These are phyloP conservation scores for Penicillium sp. DNA, from an alignment of 2,329 filamentous ascomycete species.

Conservation along the genomic window DNA sequence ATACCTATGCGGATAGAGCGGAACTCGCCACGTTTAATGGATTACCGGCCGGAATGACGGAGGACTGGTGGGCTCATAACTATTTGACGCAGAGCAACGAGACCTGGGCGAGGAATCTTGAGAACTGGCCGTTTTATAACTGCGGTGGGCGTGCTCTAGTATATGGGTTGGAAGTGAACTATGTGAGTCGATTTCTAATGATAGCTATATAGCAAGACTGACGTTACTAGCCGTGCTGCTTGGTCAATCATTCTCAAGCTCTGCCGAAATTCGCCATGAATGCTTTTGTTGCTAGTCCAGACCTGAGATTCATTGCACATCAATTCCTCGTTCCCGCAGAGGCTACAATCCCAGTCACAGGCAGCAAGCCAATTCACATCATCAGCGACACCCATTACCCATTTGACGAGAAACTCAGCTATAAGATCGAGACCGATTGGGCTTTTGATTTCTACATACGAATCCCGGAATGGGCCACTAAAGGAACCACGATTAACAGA, in stretches of 20 bases:
- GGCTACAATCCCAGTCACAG: constrained; percentile 10
- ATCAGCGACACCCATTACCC: constrained; percentile 12
- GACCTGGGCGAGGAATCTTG: constrained; percentile 10
- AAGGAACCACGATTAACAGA: constrained; percentile 8
- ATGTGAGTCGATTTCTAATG: constrained; percentile 1
- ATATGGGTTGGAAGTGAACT: constrained; percentile 14
- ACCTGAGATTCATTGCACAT: constrained; percentile 9
- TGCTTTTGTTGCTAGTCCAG: constrained; percentile 12
- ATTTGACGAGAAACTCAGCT: constrained; percentile 9
- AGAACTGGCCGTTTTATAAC: constrained; percentile 14
- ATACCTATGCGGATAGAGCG: constrained; percentile 10
- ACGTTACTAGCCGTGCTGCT: constrained; percentile 12
- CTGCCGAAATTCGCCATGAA: constrained; percentile 15
- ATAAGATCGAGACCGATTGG: constrained; percentile 8
- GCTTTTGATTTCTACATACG: constrained; percentile 12
- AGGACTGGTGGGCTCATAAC: constrained; percentile 15
- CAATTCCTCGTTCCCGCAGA: constrained; percentile 13
- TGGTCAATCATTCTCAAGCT: constrained; percentile 14
- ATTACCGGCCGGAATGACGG: constrained; percentile 11
- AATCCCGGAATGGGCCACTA: constrained; percentile 12
- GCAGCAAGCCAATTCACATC: constrained; percentile 6
- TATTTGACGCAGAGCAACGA: constrained; percentile 14
- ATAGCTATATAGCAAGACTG: not conserved
- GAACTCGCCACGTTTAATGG: constrained; percentile 13
- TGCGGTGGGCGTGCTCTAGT: constrained; percentile 11